Percentiles rank a stretch among this genome's conserved stretches.
phyloP scores from a whole-genome alignment of 371 early-diverging fungal species.

The Mucor ambiguus region DNA sequence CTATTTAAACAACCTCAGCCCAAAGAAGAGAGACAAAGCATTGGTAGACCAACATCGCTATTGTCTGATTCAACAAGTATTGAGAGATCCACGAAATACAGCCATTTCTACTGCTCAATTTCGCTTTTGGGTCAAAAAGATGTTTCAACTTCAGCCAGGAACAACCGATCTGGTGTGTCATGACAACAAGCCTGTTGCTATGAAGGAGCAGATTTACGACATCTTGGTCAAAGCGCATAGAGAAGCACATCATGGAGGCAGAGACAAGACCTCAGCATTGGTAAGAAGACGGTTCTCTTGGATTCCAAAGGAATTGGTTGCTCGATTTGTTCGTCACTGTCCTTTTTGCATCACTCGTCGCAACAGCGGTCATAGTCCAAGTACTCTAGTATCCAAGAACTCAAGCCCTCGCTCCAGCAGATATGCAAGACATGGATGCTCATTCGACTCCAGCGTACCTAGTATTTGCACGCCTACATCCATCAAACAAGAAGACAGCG shows the following conservation, averaged over 20 bases:
- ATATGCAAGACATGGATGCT: slow-evolving; percentile 22
- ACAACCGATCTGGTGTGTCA: slow-evolving; percentile 54
- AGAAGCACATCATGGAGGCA: slow-evolving; percentile 65
- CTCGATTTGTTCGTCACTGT: slow-evolving; percentile 40
- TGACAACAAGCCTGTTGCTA: slow-evolving; percentile 63
- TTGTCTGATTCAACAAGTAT: slow-evolving; percentile 54
- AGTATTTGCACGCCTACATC: slow-evolving; percentile 23
- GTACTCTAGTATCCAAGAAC: slow-evolving; percentile 12
- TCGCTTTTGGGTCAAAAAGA: slow-evolving; percentile 69
- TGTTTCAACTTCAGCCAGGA: slow-evolving; percentile 56
- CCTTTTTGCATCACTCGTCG: slow-evolving; percentile 39
- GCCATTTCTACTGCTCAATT: slow-evolving; percentile 68
- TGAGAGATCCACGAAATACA: slow-evolving; percentile 62
- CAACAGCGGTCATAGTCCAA: slow-evolving; percentile 39
- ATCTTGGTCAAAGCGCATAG: slow-evolving; percentile 61
- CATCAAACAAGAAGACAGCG: slow-evolving; percentile 26
- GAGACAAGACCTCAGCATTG: slow-evolving; percentile 68
- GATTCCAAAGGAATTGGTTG: slow-evolving; percentile 42
- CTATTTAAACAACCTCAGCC: slow-evolving; percentile 56
- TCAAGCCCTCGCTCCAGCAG: slow-evolving; percentile 23
- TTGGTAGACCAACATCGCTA: slow-evolving; percentile 59
- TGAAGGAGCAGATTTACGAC: slow-evolving; percentile 61
- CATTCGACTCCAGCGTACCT: slow-evolving; percentile 22
- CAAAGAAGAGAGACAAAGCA: slow-evolving; percentile 67
- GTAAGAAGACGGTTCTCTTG: slow-evolving; percentile 43